These are phyloP conservation scores for Neurospora discreta DNA, from an alignment of 495 filamentous ascomycete genomes.

Conservation along the genomic window DNA sequence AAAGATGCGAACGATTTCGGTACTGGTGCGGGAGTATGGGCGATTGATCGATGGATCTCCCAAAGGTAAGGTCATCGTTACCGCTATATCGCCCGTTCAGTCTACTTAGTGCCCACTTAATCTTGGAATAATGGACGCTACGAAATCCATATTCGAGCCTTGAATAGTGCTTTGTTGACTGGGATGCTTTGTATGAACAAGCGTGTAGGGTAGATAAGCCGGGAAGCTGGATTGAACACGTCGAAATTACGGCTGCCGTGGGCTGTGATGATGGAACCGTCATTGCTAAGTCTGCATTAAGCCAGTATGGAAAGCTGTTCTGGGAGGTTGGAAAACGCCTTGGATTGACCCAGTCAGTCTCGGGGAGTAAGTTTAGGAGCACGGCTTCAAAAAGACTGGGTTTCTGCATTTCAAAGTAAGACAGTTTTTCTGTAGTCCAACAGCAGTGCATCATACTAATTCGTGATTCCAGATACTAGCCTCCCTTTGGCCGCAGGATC, in stretches of 20 bases:
- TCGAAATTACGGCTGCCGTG: not conserved
- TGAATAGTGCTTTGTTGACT: constrained; percentile 40
- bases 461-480: constrained; percentile 15
- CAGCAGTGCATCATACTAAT: not conserved
- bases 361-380: constrained; percentile 8
- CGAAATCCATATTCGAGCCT: constrained; percentile 42
- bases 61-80: constrained; percentile 28
- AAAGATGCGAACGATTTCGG: constrained; percentile 8
- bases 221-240: constrained; percentile 39
- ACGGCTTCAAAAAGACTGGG: constrained; percentile 21
- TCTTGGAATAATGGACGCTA: constrained; percentile 43
- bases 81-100: constrained; percentile 44
- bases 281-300: constrained; percentile 16
- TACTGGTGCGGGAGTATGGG: constrained; percentile 18
- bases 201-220: constrained; percentile 35
- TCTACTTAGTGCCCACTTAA: constrained; percentile 45
- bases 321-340: constrained; percentile 15
- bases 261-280: not conserved
- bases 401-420: too few species aligned
- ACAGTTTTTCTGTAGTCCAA: not conserved
- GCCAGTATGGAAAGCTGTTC: constrained; percentile 25
- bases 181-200: constrained; percentile 31
- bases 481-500: constrained; percentile 37
- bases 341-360: constrained; percentile 16
- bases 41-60: constrained; percentile 17